phyloP scores from a whole-genome alignment of 139 green algal genomes.

The Chlorella sp. region DNA sequence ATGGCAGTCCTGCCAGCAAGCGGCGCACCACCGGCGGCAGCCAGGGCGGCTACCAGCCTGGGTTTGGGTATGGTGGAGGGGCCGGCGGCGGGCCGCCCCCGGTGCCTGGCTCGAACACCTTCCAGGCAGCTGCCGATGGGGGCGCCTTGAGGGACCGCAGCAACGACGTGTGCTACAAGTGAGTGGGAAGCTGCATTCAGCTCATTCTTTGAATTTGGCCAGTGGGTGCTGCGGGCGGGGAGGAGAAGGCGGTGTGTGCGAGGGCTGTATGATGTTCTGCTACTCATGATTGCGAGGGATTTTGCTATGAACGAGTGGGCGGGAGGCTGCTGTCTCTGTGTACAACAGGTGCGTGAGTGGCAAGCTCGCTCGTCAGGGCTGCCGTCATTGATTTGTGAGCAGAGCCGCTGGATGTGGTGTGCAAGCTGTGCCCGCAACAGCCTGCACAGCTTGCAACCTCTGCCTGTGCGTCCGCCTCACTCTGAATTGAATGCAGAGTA shows the following conservation, averaged over 20 bases:
- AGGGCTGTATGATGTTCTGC: too few species aligned
- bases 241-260: neutral
- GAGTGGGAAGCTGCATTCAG: neutral
- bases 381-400: too few species aligned
- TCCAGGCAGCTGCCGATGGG: constrained; percentile 13
- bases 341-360: too few species aligned
- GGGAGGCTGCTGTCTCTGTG: too few species aligned
- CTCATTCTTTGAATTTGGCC: neutral
- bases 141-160: constrained; percentile 11
- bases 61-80: constrained; percentile 7
- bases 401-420: too few species aligned
- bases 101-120: constrained; percentile 1
- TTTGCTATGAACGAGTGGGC: too few species aligned
- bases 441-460: neutral
- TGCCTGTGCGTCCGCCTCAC: too few species aligned
- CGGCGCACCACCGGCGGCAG: neutral
- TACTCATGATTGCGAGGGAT: too few species aligned
- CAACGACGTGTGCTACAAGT: constrained; percentile 33
- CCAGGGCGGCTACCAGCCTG: constrained; percentile 9
- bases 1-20: neutral
- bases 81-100: neutral
- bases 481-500: neutral
- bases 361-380: too few species aligned
- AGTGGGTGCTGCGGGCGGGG: neutral
- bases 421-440: too few species aligned